Conservation (phyloP, 768 basidiomycete genomes). For the Tubosaeta sp. region DNA sequence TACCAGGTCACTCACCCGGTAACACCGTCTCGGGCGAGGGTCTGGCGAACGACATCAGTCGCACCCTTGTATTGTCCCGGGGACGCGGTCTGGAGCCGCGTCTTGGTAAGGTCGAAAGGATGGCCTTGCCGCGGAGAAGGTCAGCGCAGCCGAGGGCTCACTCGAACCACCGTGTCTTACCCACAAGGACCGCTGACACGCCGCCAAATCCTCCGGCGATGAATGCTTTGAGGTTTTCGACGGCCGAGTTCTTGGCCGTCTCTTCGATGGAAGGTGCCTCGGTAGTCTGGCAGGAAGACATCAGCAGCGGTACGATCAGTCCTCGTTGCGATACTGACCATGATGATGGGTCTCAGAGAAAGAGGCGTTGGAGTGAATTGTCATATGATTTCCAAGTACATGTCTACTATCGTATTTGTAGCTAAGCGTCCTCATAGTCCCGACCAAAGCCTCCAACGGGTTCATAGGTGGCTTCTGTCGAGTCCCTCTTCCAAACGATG, state of each 20-base stretch:
- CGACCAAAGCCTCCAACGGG: constrained; percentile 77
- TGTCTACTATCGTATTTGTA: background rate
- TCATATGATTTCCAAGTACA: constrained; percentile 28
- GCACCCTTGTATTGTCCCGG: constrained; percentile 89
- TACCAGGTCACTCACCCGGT: constrained; percentile 53
- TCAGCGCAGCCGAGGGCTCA: constrained; percentile 4
- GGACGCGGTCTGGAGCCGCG: constrained; percentile 89
- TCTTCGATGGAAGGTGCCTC: constrained; percentile 20
- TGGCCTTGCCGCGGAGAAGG: constrained; percentile 55
- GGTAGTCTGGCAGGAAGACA: constrained; percentile 16
- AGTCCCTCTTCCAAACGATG: constrained; percentile 66
- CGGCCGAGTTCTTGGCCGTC: constrained; percentile 24
- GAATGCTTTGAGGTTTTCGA: constrained; percentile 71
- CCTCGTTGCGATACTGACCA: constrained; percentile 19
- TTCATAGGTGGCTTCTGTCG: constrained; percentile 85
- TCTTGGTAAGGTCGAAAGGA: constrained; percentile 96
- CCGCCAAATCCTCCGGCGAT: constrained; percentile 94
- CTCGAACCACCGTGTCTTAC: constrained; percentile 40
- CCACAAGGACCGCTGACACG: constrained; percentile 80
- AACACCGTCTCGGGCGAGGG: constrained; percentile 85
- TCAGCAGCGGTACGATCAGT: constrained; percentile 5
- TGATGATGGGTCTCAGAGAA: constrained; percentile 22
- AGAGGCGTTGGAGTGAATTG: constrained; percentile 4
- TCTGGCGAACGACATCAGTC: constrained; percentile 89
- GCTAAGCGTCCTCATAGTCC: constrained; percentile 41